Conservation (phyloP, 2,329 filamentous ascomycete species). For the Blastomyces silverae region DNA sequence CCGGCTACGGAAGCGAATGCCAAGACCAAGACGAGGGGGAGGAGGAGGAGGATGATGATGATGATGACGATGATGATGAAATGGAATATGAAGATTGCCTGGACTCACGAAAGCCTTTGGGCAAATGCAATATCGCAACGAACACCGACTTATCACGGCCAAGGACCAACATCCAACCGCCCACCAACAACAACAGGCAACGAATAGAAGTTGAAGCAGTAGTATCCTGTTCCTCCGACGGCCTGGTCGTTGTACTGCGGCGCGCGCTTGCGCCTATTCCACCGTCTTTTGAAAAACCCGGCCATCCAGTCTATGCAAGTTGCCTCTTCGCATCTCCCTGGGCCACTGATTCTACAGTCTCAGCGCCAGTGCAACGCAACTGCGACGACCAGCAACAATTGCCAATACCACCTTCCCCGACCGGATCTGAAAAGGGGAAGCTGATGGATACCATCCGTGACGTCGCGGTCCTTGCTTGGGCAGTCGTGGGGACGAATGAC, state of each 20-base stretch:
- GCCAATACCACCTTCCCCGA: conserved; percentile 40
- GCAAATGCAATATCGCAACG: not conserved
- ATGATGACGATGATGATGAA: not conserved
- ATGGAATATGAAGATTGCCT: not conserved
- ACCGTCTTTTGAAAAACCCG: conserved; percentile 38
- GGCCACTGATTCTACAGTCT: conserved; percentile 58
- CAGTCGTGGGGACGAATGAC: conserved; percentile 70
- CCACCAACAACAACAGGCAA: conserved; percentile 7
- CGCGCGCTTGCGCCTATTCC: conserved; percentile 63
- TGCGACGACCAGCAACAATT: conserved; percentile 2
- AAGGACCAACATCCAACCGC: not conserved
- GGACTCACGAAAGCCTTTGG: not conserved
- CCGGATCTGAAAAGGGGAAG: conserved; percentile 49
- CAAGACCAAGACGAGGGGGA: not conserved
- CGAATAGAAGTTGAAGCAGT: conserved; percentile 73
- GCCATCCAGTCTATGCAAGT: conserved; percentile 46
- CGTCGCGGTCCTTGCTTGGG: conserved; percentile 76
- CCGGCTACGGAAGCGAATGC: conserved; percentile 6
- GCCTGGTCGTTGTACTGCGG: conserved; percentile 72
- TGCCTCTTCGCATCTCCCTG: conserved; percentile 75
- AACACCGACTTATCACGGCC: not conserved
- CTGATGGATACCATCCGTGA: conserved; percentile 78
- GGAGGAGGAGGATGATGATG: not conserved
- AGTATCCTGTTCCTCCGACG: conserved; percentile 85
- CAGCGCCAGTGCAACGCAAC: conserved; percentile 27